Percentiles rank a stretch among this genome's conserved stretches.
Conservation (phyloP, 2,329 filamentous ascomycete genomes). For the Colletotrichum echinochloae region DNA sequence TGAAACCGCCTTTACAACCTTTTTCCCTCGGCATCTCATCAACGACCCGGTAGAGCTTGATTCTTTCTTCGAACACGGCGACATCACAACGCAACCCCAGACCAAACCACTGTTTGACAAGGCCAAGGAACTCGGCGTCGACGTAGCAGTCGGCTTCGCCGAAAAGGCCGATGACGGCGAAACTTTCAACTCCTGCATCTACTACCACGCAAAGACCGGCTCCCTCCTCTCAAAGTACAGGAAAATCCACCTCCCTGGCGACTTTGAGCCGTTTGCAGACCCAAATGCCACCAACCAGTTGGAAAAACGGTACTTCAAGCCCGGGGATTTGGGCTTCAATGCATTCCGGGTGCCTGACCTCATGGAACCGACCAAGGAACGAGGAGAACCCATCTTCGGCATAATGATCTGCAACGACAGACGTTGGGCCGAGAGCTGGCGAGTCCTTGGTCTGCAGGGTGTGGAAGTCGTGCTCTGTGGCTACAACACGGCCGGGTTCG, state of each 20-base stretch:
- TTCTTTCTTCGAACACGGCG: conserved; percentile 62
- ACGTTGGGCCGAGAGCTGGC: conserved; percentile 66
- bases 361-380: conserved; percentile 52
- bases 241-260: conserved; percentile 67
- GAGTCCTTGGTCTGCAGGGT: conserved; percentile 61
- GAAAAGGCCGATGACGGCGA: conserved; percentile 57
- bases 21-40: conserved; percentile 66
- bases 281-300: conserved; percentile 64
- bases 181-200: conserved; percentile 62
- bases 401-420: conserved; percentile 69
- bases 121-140: conserved; percentile 59
- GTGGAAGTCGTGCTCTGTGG: conserved; percentile 51
- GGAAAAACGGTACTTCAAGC: conserved; percentile 66
- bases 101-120: conserved; percentile 61
- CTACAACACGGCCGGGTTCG: conserved; percentile 64
- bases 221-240: conserved; percentile 63
- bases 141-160: conserved; percentile 65
- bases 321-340: conserved; percentile 64
- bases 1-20: conserved; percentile 67
- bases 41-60: conserved; percentile 57
- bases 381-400: conserved; percentile 63
- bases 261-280: conserved; percentile 61
- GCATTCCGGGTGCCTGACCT: conserved; percentile 64
- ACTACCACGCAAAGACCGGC: conserved; percentile 59
- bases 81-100: conserved; percentile 55